Percentiles rank a stretch among this genome's conserved stretches.
phyloP scores from a whole-genome alignment of 345 rosid genomes.

The Lenwebbia sp. region DNA sequence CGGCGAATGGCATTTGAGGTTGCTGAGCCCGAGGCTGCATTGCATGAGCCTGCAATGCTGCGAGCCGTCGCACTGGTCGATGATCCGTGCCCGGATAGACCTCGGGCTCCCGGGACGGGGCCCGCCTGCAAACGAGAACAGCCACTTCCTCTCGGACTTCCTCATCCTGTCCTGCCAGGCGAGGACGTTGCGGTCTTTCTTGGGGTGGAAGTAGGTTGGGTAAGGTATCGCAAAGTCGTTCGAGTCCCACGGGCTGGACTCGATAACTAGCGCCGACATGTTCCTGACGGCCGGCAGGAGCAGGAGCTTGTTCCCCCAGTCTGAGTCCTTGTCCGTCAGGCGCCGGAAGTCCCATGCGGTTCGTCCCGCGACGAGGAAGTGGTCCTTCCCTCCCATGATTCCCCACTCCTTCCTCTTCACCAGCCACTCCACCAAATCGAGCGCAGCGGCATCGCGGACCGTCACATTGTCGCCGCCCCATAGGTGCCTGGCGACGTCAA shows the following conservation, averaged over 20 bases:
- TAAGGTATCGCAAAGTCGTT: slow-evolving; percentile 86
- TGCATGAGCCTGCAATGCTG: slow-evolving; percentile 55
- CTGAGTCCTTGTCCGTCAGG: slow-evolving; percentile 48
- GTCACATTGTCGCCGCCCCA: slow-evolving; percentile 82
- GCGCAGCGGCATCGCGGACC: slow-evolving; percentile 71
- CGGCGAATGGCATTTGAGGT: slow-evolving; percentile 68
- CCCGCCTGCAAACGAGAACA: slow-evolving; percentile 92
- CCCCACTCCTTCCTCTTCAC: slow-evolving; percentile 83
- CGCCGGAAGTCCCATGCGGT: slow-evolving; percentile 95
- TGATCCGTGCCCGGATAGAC: slow-evolving; percentile 81
- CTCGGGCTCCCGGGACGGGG: slow-evolving; percentile 67
- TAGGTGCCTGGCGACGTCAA: slow-evolving; percentile 71
- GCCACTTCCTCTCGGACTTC: slow-evolving; percentile 74
- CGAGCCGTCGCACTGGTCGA: slow-evolving; percentile 55
- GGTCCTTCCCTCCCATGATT: slow-evolving; percentile 78
- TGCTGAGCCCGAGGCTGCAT: slow-evolving; percentile 82
- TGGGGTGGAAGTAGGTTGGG: slow-evolving; percentile 88
- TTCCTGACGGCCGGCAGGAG: slow-evolving; percentile 77
- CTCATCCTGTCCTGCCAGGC: slow-evolving; percentile 83
- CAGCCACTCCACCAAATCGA: slow-evolving; percentile 79
- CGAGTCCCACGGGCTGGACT: slow-evolving; percentile 91
- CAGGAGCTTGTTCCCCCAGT: slow-evolving; percentile 93
- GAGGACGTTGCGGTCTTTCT: slow-evolving; percentile 67
- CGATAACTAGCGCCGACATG: slow-evolving; percentile 93
- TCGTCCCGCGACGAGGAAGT: slow-evolving; percentile 84